phyloP scores from a whole-genome alignment of 192 early-diverging fungal genomes.

The Rhizoclosmatium globosum region DNA sequence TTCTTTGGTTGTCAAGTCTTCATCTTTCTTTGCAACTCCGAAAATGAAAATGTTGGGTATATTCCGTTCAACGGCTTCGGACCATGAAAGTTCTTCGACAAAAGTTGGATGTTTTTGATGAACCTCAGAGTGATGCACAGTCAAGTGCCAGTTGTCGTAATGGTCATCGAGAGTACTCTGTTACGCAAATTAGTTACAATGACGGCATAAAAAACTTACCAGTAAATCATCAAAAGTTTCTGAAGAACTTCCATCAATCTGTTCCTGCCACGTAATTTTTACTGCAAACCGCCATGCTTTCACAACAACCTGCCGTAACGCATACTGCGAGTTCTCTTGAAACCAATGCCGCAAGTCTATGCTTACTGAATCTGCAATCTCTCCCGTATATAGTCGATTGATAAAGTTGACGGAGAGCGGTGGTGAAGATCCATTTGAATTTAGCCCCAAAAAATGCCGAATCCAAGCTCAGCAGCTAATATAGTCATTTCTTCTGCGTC shows the following conservation, averaged over 20 bases:
- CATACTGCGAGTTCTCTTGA: not conserved
- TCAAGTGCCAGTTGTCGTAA: constrained; percentile 33
- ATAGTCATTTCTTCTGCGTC: constrained; percentile 10
- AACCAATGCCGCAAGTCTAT: constrained; percentile 20
- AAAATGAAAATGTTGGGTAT: constrained; percentile 33
- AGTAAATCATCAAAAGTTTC: constrained; percentile 9
- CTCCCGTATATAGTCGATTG: constrained; percentile 18
- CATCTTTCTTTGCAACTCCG: constrained; percentile 28
- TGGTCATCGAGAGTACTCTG: constrained; percentile 25
- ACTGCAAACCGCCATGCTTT: constrained; percentile 21
- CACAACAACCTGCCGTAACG: not conserved
- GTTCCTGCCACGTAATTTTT: constrained; percentile 30
- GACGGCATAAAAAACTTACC: constrained; percentile 14
- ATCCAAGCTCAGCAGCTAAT: not conserved
- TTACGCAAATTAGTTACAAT: not conserved
- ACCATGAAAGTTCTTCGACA: constrained; percentile 15
- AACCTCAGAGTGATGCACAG: not conserved
- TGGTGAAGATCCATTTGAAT: not conserved
- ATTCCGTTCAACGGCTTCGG: constrained; percentile 18
- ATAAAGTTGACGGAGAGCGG: not conserved
- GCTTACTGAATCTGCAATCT: not conserved
- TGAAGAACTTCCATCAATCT: constrained; percentile 16
- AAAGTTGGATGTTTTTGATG: not conserved
- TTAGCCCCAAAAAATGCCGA: not conserved
- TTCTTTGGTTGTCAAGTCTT: constrained; percentile 32